Evolutionary conservation across 31 red algal species (phyloP).

Genomic region (Endocladia muricata): DNA sequence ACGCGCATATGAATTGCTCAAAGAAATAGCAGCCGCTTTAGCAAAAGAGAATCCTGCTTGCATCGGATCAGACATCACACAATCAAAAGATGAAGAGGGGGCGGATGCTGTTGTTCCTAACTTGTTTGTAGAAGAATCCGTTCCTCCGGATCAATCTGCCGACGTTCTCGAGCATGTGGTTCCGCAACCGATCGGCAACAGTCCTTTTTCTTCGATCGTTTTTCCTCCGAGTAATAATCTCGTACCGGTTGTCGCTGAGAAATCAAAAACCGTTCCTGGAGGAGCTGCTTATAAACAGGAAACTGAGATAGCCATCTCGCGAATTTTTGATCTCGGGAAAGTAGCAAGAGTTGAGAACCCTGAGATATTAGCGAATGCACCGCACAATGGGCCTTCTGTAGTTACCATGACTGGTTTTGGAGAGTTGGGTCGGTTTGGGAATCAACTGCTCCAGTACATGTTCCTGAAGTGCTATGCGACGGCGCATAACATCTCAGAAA

Average conservation of each 20-base stretch:
- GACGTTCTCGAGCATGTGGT: background rate
- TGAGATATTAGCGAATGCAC: constrained; percentile 49
- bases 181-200: background rate
- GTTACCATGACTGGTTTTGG: constrained; percentile 95
- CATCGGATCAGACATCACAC: background rate
- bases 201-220: background rate
- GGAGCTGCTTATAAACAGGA: constrained; percentile 73
- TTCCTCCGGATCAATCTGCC: background rate
- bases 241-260: background rate
- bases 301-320: constrained; percentile 84
- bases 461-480: constrained; percentile 75
- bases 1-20: constrained; percentile 12
- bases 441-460: constrained; percentile 93
- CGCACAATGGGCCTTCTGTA: constrained; percentile 75
- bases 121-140: background rate
- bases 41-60: background rate
- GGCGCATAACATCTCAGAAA: constrained; percentile 20
- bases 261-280: background rate
- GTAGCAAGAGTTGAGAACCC: constrained; percentile 53
- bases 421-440: constrained; percentile 92
- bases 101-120: constrained; percentile 1
- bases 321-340: constrained; percentile 88
- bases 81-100: constrained; percentile 12
- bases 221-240: background rate
- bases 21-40: background rate